Percentiles rank a stretch among this genome's conserved stretches.
Conservation (phyloP, 2,329 filamentous ascomycete species). For the Diaporthe eres region DNA sequence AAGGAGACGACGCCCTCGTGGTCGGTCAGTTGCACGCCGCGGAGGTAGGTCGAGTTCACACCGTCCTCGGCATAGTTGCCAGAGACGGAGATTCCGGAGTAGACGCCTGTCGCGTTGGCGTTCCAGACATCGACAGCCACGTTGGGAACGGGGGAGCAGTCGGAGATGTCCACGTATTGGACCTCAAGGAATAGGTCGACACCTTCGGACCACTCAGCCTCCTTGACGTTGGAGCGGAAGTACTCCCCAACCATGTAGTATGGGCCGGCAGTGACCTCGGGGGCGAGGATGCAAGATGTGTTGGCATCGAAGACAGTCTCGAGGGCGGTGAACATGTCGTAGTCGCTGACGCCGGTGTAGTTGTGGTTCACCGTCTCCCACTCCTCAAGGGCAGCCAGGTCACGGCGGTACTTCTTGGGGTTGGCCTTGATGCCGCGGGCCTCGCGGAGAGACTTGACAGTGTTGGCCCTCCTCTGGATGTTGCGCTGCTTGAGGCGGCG, state of each 20-base stretch:
- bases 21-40: constrained; percentile 41
- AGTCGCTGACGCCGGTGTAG: constrained; percentile 47
- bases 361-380: constrained; percentile 55
- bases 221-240: constrained; percentile 60
- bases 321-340: constrained; percentile 51
- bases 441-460: constrained; percentile 55
- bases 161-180: constrained; percentile 52
- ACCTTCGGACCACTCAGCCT: constrained; percentile 55
- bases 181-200: constrained; percentile 58
- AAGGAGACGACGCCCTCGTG: constrained; percentile 38
- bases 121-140: constrained; percentile 62
- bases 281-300: constrained; percentile 53
- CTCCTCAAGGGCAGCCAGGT: constrained; percentile 50
- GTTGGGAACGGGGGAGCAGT: constrained; percentile 58
- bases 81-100: constrained; percentile 50
- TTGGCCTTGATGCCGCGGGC: constrained; percentile 52
- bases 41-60: constrained; percentile 40
- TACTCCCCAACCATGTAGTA: constrained; percentile 60
- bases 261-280: constrained; percentile 53
- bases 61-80: constrained; percentile 46
- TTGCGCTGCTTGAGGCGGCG: constrained; percentile 57
- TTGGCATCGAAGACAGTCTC: constrained; percentile 53
- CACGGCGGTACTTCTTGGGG: constrained; percentile 51
- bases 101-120: constrained; percentile 57
- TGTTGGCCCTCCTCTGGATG: constrained; percentile 56